Base-by-base conservation (phyloP, 1,139 yeast species). In the Candida tetrigidarum region DNA sequence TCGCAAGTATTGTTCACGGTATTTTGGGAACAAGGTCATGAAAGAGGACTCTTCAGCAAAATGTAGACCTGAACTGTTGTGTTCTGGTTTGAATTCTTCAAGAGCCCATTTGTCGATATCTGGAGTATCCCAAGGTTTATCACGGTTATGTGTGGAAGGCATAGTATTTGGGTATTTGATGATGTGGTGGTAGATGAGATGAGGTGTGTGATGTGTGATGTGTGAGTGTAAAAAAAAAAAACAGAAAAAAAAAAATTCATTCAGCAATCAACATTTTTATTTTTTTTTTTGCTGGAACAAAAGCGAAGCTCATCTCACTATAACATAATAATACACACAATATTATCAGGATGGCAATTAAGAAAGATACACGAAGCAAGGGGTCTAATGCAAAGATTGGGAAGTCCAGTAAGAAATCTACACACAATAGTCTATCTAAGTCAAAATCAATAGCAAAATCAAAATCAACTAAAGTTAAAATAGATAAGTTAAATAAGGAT, bases 51-150 rank as follows among this genome's bases (percentile, higher is more conserved):
- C 99, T 66, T 93, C 99, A 12, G 96, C 80, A 62, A 93, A 93
- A 34, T 96, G 86, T 45, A 79, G 78, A 0, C 97, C 97, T 8
- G 92, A 81, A 4, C 81, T 83, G 61, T 91, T 89, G 62, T 93
- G 96, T 58, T 90, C 97, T 1, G 91, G 91, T 56, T 79, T 86
- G 73, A 93, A 93, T 50, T 91, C 96, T 30, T 91, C 96, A 36
- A 84, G 75, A 53, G 79, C 74, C 99, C 99, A 93, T 64, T 93
- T 92, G 62, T 93, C 97, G 51, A 93, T 85, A 58, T 91, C 97
- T 22, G 88, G 90, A 11, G 97, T 91, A 63, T 93, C 98, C 98
- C 99, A 92, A 45, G 98, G 98, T 67, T 93, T 93, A 58, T 92
- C 98, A 63, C 84, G 86, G 65, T 92, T 88, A 66, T 92, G 93